phyloP scores from a whole-genome alignment of 2,329 filamentous ascomycete genomes.

The Fusarium torreyae region DNA sequence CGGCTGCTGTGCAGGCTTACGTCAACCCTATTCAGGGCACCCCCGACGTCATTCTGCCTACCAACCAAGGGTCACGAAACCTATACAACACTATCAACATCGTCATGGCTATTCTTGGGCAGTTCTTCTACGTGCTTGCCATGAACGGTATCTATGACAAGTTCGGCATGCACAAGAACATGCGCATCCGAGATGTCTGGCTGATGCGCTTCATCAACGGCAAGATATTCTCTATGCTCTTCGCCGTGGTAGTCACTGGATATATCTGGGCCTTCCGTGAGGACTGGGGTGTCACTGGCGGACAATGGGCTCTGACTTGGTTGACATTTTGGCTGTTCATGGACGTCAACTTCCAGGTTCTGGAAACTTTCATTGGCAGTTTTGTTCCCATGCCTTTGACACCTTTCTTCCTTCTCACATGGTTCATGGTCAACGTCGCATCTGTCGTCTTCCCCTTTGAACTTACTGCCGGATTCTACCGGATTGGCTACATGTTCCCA shows the following conservation, averaged over 20 bases:
- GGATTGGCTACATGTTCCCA: constrained; percentile 57
- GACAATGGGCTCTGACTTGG: constrained; percentile 49
- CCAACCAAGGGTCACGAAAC: constrained; percentile 53
- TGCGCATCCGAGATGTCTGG: constrained; percentile 48
- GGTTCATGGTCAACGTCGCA: constrained; percentile 59
- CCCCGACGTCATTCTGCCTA: constrained; percentile 51
- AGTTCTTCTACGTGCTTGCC: constrained; percentile 51
- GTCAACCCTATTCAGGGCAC: constrained; percentile 54
- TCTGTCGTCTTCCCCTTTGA: constrained; percentile 57
- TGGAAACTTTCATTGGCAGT: constrained; percentile 54
- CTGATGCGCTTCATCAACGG: constrained; percentile 49
- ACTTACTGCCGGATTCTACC: constrained; percentile 58
- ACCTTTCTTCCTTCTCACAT: constrained; percentile 60
- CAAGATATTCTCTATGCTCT: constrained; percentile 54
- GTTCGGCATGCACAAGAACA: constrained; percentile 33
- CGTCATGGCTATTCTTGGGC: constrained; percentile 54
- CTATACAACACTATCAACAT: constrained; percentile 59
- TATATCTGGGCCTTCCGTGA: constrained; percentile 63
- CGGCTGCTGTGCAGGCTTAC: constrained; percentile 50
- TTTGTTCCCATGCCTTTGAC: constrained; percentile 55
- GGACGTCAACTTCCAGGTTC: constrained; percentile 59
- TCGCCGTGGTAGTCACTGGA: constrained; percentile 57
- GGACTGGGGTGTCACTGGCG: constrained; percentile 57
- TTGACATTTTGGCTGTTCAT: constrained; percentile 58
- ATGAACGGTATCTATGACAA: constrained; percentile 47